Conservation (phyloP, 805 yeast genomes). For the Wickerhamiella bombiphila region DNA sequence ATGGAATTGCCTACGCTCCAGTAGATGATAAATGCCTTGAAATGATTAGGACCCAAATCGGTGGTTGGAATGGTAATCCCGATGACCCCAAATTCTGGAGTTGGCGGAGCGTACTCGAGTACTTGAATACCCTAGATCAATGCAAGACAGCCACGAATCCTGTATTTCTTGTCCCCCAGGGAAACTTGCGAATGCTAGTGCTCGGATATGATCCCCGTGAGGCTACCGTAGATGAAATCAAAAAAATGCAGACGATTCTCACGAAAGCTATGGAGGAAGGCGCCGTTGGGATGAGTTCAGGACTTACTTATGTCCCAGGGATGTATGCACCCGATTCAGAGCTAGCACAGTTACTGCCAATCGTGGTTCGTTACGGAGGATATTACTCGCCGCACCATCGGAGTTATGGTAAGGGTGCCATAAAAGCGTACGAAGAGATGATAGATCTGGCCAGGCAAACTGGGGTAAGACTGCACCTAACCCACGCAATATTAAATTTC, state of each 20-base stretch:
- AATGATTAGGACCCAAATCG: constrained; percentile 10
- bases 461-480: constrained; percentile 9
- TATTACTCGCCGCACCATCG: constrained; percentile 14
- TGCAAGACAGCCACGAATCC: constrained; percentile 10
- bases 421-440: constrained; percentile 12
- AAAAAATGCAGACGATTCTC: constrained; percentile 7
- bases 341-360: constrained; percentile 9
- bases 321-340: constrained; percentile 13
- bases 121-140: constrained; percentile 6
- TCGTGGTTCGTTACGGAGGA: constrained; percentile 7
- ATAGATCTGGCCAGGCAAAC: constrained; percentile 9
- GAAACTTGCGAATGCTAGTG: constrained; percentile 13
- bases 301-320: constrained; percentile 13
- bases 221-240: constrained; percentile 8
- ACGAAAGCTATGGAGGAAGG: constrained; percentile 8
- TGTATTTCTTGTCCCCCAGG: constrained; percentile 11
- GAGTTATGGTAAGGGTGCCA: constrained; percentile 13
- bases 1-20: constrained; percentile 13
- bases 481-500: constrained; percentile 11
- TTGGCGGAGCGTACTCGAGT: constrained; percentile 8
- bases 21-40: constrained; percentile 8
- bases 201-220: constrained; percentile 14
- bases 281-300: constrained; percentile 13
- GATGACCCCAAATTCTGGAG: constrained; percentile 7
- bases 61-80: constrained; percentile 14